Conservation (phyloP, 345 rosid genomes). For the Syzygium grande region DNA sequence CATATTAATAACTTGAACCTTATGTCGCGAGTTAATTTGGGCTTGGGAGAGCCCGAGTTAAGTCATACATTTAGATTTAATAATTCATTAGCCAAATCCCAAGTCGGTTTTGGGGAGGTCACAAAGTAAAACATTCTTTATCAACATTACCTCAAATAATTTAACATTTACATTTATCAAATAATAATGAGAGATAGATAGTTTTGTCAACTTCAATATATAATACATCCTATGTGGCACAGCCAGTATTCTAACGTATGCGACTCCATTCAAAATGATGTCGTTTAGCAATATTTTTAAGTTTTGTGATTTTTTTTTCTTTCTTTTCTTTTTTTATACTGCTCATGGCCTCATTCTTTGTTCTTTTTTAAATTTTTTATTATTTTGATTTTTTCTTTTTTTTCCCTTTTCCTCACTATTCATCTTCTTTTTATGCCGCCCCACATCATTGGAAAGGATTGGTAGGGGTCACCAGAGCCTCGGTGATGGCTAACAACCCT, state of each 20-base stretch:
- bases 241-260: no score
- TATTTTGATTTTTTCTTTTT: not conserved
- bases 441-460: not conserved
- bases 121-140: no score
- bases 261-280: not conserved
- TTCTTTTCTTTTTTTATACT: not conserved
- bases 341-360: not conserved
- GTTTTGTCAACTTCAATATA: not conserved
- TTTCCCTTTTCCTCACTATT: not conserved
- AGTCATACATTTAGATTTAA: no score
- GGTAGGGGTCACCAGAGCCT: not conserved
- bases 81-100: no score
- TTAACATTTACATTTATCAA: no score
- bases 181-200: not conserved
- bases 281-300: not conserved
- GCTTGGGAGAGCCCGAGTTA: no score
- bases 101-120: no score
- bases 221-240: not conserved
- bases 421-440: not conserved
- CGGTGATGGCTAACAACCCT: not conserved
- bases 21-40: no score
- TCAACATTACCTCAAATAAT: no score
- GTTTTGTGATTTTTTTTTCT: not conserved
- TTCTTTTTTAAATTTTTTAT: not conserved
- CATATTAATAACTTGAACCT: no score